A percentile compares a stretch with the other conserved stretches of the same genome.
phyloP scores from a whole-genome alignment of 192 early-diverging fungal genomes.

The Chytriomyces hyalinus region DNA sequence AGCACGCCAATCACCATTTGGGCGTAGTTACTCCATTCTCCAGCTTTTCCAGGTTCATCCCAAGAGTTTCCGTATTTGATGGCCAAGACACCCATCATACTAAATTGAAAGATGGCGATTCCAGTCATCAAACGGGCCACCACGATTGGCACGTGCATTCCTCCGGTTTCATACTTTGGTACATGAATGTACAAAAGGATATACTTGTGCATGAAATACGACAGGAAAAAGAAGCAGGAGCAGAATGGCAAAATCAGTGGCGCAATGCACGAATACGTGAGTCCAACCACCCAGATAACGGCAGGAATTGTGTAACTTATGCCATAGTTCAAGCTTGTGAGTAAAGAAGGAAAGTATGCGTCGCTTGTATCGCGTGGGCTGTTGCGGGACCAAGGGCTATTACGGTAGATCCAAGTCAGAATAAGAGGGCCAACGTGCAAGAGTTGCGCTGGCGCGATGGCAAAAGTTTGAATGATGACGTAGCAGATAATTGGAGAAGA shows the following conservation, averaged over 20 bases:
- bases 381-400: conserved; percentile 34
- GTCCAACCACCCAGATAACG: conserved; percentile 56
- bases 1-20: conserved; percentile 56
- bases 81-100: conserved; percentile 60
- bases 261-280: conserved; percentile 53
- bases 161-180: conserved; percentile 58
- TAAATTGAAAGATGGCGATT: conserved; percentile 57
- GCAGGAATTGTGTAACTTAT: conserved; percentile 55
- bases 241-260: conserved; percentile 61
- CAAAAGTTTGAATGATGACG: conserved; percentile 52
- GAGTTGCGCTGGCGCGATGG: conserved; percentile 52
- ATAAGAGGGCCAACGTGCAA: conserved; percentile 53
- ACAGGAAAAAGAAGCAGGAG: conserved; percentile 49
- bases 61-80: conserved; percentile 41
- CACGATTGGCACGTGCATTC: conserved; percentile 49
- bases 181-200: conserved; percentile 60
- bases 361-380: conserved; percentile 52
- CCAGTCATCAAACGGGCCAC: conserved; percentile 56
- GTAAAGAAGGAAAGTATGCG: conserved; percentile 58
- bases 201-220: conserved; percentile 63
- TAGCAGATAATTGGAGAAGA: conserved; percentile 49
- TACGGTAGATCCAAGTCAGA: conserved; percentile 49
- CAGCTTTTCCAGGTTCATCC: conserved; percentile 24
- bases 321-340: conserved; percentile 61
- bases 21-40: conserved; percentile 27